Evolutionary conservation across 306 rosid species (phyloP), one percentile per base, ranked within the genome.

Genomic region (Corylus avellana): DNA sequence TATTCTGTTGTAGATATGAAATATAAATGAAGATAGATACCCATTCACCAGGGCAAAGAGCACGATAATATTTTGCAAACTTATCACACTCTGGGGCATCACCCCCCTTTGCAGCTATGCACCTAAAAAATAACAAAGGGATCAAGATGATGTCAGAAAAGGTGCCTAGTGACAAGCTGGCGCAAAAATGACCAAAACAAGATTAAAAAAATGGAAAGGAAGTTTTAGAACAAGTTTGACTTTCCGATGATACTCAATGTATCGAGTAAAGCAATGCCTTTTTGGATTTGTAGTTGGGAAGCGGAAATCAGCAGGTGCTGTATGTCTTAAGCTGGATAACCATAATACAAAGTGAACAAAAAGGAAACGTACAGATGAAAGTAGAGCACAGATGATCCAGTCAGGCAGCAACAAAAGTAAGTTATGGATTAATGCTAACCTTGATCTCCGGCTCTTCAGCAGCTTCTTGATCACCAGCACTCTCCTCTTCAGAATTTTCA

Each of bases 31-130:
- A 83, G 75, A 80, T 59, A 77, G 92, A 77, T 91, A 95, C 99
- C 99, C 97, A 95, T 93, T 95, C 99, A 62, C 93, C 97, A 66
- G 99, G 99, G 90, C 99, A 95, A 78, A 95, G 98, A 81, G 99
- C 73, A 8, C 97, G 96, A 78, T 93, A 95, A 80, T 84, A 95
- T 79, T 93, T 95, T 0, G 93, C 87, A 77, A 95, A 95, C 87
- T 85, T 95, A 4, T 91, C 97, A 20, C 99, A 95, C 83, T 95
- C 99, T 2, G 92, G 87, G 61, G 98, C 94, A 51, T 72, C 96
- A 20, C 93, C 99, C 61, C 98, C 98, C 79, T 91, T 95, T n/a
- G 94, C 97, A 77, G 95, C 96, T 74, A 77, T 72, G 83, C 99
- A 93, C 78, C 98, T 95, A 79, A 84, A 50, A 55, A 75, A 5